Evolutionary conservation across 2,329 filamentous ascomycete genomes (phyloP), one percentile per base, ranked within the genome.

Genomic region (Stenocarpella maydis): DNA sequence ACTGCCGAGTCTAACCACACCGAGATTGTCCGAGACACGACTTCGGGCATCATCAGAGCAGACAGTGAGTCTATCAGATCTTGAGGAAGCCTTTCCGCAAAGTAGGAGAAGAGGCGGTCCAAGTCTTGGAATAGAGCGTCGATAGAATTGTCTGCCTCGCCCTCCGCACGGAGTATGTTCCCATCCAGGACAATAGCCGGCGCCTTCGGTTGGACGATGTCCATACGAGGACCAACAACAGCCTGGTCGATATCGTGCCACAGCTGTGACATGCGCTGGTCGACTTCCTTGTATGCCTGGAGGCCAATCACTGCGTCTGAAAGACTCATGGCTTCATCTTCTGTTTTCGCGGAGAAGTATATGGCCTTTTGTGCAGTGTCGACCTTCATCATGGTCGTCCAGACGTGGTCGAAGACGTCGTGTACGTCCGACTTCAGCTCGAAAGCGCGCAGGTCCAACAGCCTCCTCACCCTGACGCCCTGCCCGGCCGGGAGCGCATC

Each of bases 1-100:
- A 99, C 90, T 1, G 90, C 88, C 17, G 89, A 86, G 39, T 92
- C 88, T 9, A 99, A 85, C 91, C 94, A 97, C 5, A 86, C 84
- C 5, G 86, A 86, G 49, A 94, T 90, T 14, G 98, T 84, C 26
- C 88, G 87, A 7, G 88, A 85, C 10, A 91, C 86, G 12, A 97
- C 80, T 47, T 87, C 84, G 0, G 90, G 90, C 78, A 97, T 87
- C 77, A 98, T 87, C 10, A 88, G 86, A 15, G 86, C 83, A 0
- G 92, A 92, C 1, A 98, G 81, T 1, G 88, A 84, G 55, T 84
- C 81, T 1, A 90, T 78, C 7, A 91, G 81, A 37, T 88, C 84
- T 12, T 80, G 68, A 0, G 89, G 88, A 0, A 91, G 78, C 50
- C 81, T 82, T 21, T 81, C 76, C 4, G 85, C 81, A 2, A 91